Evolutionary conservation across 1,284 basidiomycete genomes (phyloP), one percentile per base, ranked within the genome.

Genomic region (Farysia itapuensis): DNA sequence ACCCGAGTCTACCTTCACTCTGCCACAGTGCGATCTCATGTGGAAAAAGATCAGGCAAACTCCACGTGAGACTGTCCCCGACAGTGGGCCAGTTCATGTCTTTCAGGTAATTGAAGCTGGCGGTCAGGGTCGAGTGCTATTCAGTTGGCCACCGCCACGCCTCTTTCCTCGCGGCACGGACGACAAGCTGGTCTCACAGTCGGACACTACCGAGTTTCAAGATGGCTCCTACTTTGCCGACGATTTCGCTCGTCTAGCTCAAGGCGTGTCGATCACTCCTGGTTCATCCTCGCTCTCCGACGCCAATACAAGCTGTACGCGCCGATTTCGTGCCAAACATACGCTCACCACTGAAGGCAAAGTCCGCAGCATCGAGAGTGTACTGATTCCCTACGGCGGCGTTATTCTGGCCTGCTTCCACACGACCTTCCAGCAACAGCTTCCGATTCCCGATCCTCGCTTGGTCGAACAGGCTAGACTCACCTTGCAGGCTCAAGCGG

Each of bases 381-480:
- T 94, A 51, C 90, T 92, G 78, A 91, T 94, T 77, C 90, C 90
- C 59, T 90, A 94, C 82, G 92, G 90, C 83, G 78, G 75, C 81
- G 80, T 80, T 58, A 75, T 79, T 11, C 77, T 80, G 31, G 78
- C 79, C 3, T 80, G 78, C 56, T 80, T 79, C 57, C 74, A 79
- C 60, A 80, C 77, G 29, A 77, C 70, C 0, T 67, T 52, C 34
- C 65, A 67, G 42, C 61, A 68, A 29, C 40, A 39, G 7, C 34
- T 69, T n/a, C 48, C 58, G 12, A 21, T 42, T 16, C 43, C 56
- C 3, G 57, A 64, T 35, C 43, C 51, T 3, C 43, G 49, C 29
- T 41, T 57, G 11, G 39, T 49, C 2, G 23, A 44, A 35, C 64
- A 54, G 22, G 43, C 57, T 16, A 22, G 23, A 5, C 25, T 43